phyloP scores from a whole-genome alignment of 228 moss, liverwort and hornwort species.

The Sphagnum magellanicum region DNA sequence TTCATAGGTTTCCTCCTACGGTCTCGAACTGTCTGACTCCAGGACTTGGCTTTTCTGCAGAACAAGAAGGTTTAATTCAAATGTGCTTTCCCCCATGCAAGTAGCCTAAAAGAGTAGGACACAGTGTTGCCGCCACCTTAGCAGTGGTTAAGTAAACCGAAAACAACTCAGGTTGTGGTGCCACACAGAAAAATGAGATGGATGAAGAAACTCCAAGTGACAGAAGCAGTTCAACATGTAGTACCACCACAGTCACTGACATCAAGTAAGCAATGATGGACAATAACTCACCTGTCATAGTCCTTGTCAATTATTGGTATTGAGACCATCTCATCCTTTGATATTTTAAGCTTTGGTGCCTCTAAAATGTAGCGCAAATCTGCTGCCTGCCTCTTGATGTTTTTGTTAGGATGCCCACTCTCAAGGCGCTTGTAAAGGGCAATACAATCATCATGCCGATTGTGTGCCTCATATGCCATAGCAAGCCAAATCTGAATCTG shows the following conservation, averaged over 20 bases:
- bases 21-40: constrained; percentile 64
- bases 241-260: neutral
- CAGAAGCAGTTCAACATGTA: neutral
- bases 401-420: constrained; percentile 66
- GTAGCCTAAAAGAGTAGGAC: too few relatives aligned
- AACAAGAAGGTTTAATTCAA: neutral
- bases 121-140: too few relatives aligned
- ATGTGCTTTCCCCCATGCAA: neutral
- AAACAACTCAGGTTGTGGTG: too few relatives aligned
- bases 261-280: neutral
- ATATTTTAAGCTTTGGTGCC: constrained; percentile 93
- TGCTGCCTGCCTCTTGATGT: constrained; percentile 75
- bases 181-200: too few relatives aligned
- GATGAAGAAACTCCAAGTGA: too few relatives aligned
- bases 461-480: constrained; percentile 96
- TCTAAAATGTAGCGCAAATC: constrained; percentile 90
- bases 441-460: constrained; percentile 88
- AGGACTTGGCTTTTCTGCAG: constrained; percentile 71
- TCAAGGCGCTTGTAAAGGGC: constrained; percentile 84
- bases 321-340: constrained; percentile 91
- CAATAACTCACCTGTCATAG: constrained; percentile 60
- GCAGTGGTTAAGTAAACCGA: too few relatives aligned
- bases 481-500: constrained; percentile 99
- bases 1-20: constrained; percentile 51
- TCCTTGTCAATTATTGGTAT: constrained; percentile 88